Conservation (phyloP, 73 alveolate genomes). For the Tetrahymena borealis region DNA sequence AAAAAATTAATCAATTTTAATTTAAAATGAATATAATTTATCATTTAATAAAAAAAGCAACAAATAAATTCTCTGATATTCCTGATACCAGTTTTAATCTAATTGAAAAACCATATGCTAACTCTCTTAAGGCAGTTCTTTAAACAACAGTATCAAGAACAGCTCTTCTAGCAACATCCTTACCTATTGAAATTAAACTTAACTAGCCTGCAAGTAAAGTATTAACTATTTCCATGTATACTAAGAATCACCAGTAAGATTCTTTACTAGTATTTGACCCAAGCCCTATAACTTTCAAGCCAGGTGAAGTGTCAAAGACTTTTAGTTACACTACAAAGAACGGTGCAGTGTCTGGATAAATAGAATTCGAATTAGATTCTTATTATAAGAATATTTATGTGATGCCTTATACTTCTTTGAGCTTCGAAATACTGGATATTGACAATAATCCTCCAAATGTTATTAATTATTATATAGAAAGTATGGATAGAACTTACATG, state of each 20-base stretch:
- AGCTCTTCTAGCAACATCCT: conserved; percentile 28
- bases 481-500: conserved; percentile 25
- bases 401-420: conserved; percentile 2
- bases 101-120: conserved; percentile 28
- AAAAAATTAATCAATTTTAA: not conserved
- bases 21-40: not conserved
- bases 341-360: conserved; percentile 24
- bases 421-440: conserved; percentile 18
- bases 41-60: not conserved
- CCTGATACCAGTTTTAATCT: conserved; percentile 20
- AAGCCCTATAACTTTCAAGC: not conserved
- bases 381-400: conserved; percentile 8
- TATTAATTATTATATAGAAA: conserved; percentile 16
- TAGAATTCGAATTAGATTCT: not conserved
- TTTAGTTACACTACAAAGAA: conserved; percentile 11
- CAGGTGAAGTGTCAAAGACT: conserved; percentile 11
- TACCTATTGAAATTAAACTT: conserved; percentile 17
- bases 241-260: conserved; percentile 20
- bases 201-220: conserved; percentile 24
- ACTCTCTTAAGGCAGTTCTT: conserved; percentile 8
- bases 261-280: conserved; percentile 7
- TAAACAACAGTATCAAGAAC: conserved; percentile 19
- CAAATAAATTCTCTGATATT: conserved; percentile 28
- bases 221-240: conserved; percentile 1
- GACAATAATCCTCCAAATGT: conserved; percentile 23